These are phyloP conservation scores for Monilinia fructigena DNA, from an alignment of 2,329 filamentous ascomycete species.

Conservation along the genomic window DNA sequence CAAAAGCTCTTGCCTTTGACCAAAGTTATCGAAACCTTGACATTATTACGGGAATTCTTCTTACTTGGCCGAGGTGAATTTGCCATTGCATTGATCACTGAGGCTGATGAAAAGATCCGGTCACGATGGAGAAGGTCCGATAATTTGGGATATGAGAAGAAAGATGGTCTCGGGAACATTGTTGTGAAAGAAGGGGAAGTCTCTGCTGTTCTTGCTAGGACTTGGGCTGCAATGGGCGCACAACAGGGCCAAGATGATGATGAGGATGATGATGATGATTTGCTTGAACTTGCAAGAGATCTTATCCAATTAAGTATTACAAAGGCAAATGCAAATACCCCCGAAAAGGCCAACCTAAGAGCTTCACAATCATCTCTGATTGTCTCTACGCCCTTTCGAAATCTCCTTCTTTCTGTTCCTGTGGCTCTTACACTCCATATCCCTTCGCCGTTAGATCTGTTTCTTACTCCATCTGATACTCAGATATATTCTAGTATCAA, in stretches of 20 bases:
- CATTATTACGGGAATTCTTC: constrained; percentile 81
- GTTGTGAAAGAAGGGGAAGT: constrained; percentile 86
- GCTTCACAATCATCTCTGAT: constrained; percentile 30
- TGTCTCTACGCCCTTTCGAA: constrained; percentile 63
- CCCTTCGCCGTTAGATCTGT: constrained; percentile 79
- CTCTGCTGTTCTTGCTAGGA: constrained; percentile 69
- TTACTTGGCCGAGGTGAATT: constrained; percentile 88
- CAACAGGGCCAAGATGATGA: constrained; percentile 70
- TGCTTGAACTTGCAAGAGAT: constrained; percentile 77
- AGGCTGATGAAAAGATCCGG: constrained; percentile 78
- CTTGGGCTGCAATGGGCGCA: constrained; percentile 77
- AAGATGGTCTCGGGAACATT: constrained; percentile 60
- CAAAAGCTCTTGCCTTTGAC: constrained; percentile 77
- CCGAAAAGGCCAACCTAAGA: constrained; percentile 38
- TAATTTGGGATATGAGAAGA: constrained; percentile 56
- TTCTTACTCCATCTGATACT: constrained; percentile 74
- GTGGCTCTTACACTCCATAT: constrained; percentile 70
- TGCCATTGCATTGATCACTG: constrained; percentile 77
- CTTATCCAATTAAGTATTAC: constrained; percentile 66
- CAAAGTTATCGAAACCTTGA: constrained; percentile 73
- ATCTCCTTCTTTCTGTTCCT: constrained; percentile 77
- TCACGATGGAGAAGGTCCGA: constrained; percentile 67
- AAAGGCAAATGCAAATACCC: constrained; percentile 46
- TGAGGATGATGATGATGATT: constrained; percentile 64
- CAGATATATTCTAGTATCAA: constrained; percentile 82